phyloP scores from a whole-genome alignment of 2,329 filamentous ascomycete genomes.

The Ceratocystis lukuohia region DNA sequence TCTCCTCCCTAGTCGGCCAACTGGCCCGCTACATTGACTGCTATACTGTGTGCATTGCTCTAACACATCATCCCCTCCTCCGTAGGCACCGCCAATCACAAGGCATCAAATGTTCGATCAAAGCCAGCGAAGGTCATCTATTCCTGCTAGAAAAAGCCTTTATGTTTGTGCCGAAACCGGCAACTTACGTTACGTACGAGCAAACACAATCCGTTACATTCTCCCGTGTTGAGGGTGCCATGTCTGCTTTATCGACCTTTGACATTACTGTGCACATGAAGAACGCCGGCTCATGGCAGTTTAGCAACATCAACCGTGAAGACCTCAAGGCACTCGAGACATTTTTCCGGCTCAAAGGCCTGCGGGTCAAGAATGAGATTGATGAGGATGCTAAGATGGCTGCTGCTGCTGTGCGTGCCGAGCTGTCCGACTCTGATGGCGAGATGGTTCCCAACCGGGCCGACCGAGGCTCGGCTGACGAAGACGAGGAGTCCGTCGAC shows the following conservation, averaged over 20 bases:
- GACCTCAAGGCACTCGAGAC: slow-evolving; percentile 92
- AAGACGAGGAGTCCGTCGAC: slow-evolving; percentile 88
- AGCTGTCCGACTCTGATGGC: slow-evolving; percentile 72
- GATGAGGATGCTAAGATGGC: slow-evolving; percentile 77
- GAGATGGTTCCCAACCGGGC: slow-evolving; percentile 43
- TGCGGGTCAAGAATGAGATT: slow-evolving; percentile 98
- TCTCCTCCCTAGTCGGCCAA: not conserved
- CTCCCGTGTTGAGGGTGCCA: slow-evolving; percentile 84
- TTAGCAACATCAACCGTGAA: slow-evolving; percentile 98
- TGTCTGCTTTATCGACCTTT: slow-evolving; percentile 89
- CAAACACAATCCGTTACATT: slow-evolving; percentile 86
- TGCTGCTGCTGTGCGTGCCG: slow-evolving; percentile 69
- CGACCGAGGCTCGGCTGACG: slow-evolving; percentile 86
- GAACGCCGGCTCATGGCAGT: slow-evolving; percentile 73
- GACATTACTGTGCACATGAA: slow-evolving; percentile 93
- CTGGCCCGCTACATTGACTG: not conserved
- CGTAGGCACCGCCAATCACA: slow-evolving; percentile 73
- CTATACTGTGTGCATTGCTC: not conserved
- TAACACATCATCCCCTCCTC: slow-evolving; percentile 1
- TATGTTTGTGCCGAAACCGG: slow-evolving; percentile 97
- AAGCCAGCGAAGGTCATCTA: slow-evolving; percentile 92
- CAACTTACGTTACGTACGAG: slow-evolving; percentile 93
- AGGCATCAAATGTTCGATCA: slow-evolving; percentile 99
- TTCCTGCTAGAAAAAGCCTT: slow-evolving; percentile 97
- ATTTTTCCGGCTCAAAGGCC: slow-evolving; percentile 91